Conservation (phyloP, 202 grass and related monocot species). For the Zoysia matrella region DNA sequence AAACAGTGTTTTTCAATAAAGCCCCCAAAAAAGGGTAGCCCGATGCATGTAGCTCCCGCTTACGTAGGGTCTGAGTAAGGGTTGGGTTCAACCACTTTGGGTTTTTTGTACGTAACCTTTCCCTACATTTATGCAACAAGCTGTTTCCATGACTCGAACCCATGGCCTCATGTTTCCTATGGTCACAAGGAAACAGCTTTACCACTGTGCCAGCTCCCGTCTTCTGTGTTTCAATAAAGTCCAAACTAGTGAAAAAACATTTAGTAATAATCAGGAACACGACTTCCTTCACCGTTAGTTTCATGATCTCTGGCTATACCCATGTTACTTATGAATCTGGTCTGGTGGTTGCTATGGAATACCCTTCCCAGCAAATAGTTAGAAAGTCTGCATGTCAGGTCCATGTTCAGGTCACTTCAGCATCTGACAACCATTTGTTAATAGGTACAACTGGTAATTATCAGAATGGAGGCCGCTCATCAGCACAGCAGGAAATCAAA, state of each 20-base stretch:
- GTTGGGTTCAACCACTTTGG: no score
- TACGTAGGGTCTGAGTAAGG: no score
- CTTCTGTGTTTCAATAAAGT: not conserved
- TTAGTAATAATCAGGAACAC: constrained; percentile 24
- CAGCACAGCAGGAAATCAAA: constrained; percentile 70
- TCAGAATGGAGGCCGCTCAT: constrained; percentile 62
- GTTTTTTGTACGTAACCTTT: no score
- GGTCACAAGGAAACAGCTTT: no score
- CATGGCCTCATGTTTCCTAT: not conserved
- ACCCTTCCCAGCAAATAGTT: constrained; percentile 18
- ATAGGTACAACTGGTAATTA: constrained; percentile 42
- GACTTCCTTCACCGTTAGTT: constrained; percentile 22
- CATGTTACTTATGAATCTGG: not conserved
- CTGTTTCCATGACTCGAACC: no score
- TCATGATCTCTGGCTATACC: not conserved
- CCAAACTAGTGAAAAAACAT: not conserved
- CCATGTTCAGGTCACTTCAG: not conserved
- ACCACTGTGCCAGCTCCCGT: no score
- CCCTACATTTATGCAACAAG: no score
- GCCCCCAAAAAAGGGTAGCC: no score
- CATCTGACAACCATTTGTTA: constrained; percentile 34
- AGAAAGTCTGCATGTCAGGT: not conserved
- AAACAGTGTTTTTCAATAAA: not conserved
- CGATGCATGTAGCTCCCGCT: no score
- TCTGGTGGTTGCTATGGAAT: not conserved